Evolutionary conservation across 208 protist genomes (phyloP), one percentile per base, ranked within the genome.

Genomic region (Leishmania arabica): DNA sequence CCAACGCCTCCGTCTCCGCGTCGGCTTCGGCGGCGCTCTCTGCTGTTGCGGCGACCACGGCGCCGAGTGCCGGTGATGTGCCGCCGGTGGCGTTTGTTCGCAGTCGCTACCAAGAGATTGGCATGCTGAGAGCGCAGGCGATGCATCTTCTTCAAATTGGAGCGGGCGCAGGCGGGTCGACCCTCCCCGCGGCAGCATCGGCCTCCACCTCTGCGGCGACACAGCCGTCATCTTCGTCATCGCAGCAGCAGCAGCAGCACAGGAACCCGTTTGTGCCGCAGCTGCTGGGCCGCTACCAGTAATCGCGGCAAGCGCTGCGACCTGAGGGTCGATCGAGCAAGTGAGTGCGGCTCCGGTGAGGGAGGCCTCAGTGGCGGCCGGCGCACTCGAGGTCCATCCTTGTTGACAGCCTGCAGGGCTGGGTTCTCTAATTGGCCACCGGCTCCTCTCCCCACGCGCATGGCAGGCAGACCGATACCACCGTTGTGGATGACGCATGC

Each of bases 21-120:
- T 45, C 49, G 24, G 4, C 47, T 31, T 37, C 71, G 3, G 34
- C 82, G 58, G 47, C 53, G 17, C 80, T 64, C 19, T 34, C 53
- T 72, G 62, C 73, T 64, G 72, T 60, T n/a, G 64, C 73, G 49
- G 53, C 37, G n/a, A n/a, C 68, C 2, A 37, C 60, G 0, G 31
- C 76, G 49, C 27, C 45, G 47, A 60, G 17, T 42, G 47, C n/a
- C 21, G 58, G 45, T 4, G 82, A 85, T 56, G 13, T 75, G 60
- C 82, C 82, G 1, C 77, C 77, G 0, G 77, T 78, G 8, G 70
- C 77, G 49, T 85, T 85, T 60, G 82, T 81, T 4, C 82, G 82
- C 24, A 81, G 71, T 24, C 82, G 82, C 6, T 53, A 81, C 31
- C 47, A 70, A 49, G 82, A 85, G 21, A 85, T 85, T 27, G 15